phyloP scores from a whole-genome alignment of 208 protist species.

The Trichomonas gallinae region DNA sequence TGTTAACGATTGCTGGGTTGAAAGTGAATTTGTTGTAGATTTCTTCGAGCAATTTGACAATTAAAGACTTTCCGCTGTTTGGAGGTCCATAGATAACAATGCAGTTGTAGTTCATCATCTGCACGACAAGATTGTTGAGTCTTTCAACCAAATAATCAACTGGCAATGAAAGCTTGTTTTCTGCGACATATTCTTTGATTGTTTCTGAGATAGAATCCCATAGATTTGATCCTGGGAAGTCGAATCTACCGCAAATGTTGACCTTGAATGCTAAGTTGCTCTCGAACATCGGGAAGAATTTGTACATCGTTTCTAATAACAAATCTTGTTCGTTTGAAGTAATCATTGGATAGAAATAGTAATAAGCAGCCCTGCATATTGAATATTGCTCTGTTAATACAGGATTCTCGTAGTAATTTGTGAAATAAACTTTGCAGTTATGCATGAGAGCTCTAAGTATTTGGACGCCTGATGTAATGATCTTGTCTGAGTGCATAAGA shows the following conservation, averaged over 20 bases:
- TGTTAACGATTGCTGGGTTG: neutral
- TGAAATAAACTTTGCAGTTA: neutral
- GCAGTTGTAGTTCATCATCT: neutral
- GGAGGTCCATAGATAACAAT: neutral
- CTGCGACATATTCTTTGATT: neutral
- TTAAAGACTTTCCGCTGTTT: neutral
- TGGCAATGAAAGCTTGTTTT: neutral
- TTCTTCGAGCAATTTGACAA: neutral
- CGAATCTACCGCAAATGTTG: neutral
- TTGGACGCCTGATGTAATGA: neutral
- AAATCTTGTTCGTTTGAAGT: neutral
- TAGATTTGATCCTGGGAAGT: neutral
- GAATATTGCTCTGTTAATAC: neutral
- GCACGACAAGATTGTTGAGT: neutral
- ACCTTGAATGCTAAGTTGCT: neutral
- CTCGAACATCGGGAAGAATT: neutral
- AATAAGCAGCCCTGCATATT: neutral
- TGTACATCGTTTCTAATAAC: neutral
- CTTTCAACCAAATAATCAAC: constrained; percentile 7
- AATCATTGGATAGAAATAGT: neutral
- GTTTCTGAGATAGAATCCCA: neutral
- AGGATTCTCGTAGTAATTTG: neutral
- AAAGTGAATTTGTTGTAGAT: neutral
- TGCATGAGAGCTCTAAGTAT: neutral
- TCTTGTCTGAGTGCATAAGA: neutral